Percentiles rank a stretch among this genome's conserved stretches.
Evolutionary conservation across 352 stramenopile species (phyloP).

Genomic region (Nothophytophthora sp.): DNA sequence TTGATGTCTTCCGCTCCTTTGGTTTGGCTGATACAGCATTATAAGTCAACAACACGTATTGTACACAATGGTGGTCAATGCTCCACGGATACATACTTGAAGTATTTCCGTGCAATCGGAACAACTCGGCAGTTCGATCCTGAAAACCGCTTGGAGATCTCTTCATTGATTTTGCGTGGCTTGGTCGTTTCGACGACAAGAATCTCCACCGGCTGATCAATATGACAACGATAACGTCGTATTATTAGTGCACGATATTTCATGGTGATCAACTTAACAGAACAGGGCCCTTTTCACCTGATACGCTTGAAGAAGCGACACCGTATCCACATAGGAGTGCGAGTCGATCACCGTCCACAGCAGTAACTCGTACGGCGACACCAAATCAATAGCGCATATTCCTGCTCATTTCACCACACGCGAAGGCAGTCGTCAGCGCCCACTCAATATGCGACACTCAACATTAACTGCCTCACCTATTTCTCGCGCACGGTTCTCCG

Average conservation of each 20-base stretch:
- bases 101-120: conserved; percentile 77
- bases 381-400: conserved; percentile 75
- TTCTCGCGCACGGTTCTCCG: conserved; percentile 59
- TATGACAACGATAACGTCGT: background rate
- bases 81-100: conserved; percentile 46
- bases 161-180: conserved; percentile 64
- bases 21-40: conserved; percentile 52
- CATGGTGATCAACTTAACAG: background rate
- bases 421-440: background rate
- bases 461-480: conserved; percentile 36
- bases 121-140: conserved; percentile 59
- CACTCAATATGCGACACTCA: background rate
- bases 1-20: conserved; percentile 86
- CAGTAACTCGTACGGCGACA: conserved; percentile 67
- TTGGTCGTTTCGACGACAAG: conserved; percentile 69
- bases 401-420: conserved; percentile 16
- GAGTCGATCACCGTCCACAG: conserved; percentile 84
- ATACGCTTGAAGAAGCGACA: conserved; percentile 73
- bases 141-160: conserved; percentile 62
- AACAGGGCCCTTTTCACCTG: conserved; percentile 41
- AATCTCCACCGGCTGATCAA: conserved; percentile 64
- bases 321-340: conserved; percentile 67
- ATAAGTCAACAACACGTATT: background rate
- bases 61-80: background rate
- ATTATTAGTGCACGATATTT: background rate